Percentiles rank a stretch among this genome's conserved stretches.
phyloP scores from a whole-genome alignment of 768 basidiomycete species.

The Calocybe gangraenosa region DNA sequence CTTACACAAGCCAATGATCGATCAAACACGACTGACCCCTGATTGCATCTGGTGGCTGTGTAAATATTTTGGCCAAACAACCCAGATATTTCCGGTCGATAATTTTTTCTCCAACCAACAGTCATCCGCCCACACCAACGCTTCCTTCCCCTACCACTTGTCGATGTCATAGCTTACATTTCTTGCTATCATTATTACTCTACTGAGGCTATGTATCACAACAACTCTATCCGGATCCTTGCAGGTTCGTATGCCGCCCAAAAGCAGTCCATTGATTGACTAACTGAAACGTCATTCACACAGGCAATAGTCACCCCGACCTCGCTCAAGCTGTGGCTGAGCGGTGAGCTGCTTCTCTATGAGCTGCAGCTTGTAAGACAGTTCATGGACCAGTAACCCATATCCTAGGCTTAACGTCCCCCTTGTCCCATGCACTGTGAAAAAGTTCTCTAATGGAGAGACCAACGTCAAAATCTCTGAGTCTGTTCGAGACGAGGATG shows the following conservation, averaged over 20 bases:
- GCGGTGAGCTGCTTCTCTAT: slow-evolving; percentile 76
- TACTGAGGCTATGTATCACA: slow-evolving; percentile 61
- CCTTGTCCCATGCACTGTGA: slow-evolving; percentile 79
- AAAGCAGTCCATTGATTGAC: slow-evolving; percentile 1
- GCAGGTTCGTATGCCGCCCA: slow-evolving; percentile 46
- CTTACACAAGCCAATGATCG: slow-evolving; percentile 15
- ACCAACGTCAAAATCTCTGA: slow-evolving; percentile 93
- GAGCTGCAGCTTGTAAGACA: slow-evolving; percentile 32
- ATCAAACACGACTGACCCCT: no score
- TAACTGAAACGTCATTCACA: slow-evolving; percentile 14
- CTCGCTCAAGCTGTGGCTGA: slow-evolving; percentile 94
- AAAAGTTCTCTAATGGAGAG: slow-evolving; percentile 94
- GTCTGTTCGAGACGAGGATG: slow-evolving; percentile 96
- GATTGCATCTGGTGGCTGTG: slow-evolving; percentile 37
- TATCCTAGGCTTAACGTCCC: slow-evolving; percentile 79
- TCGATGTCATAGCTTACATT: slow-evolving; percentile 34
- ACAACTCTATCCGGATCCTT: slow-evolving; percentile 74
- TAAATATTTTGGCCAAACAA: slow-evolving; percentile 37
- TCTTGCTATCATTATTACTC: slow-evolving; percentile 15
- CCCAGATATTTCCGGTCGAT: slow-evolving; percentile 24
- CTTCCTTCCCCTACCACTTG: slow-evolving; percentile 20
- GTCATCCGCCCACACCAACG: slow-evolving; percentile 33
- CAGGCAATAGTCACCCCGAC: slow-evolving; percentile 98
- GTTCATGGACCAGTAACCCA: slow-evolving; percentile 49
- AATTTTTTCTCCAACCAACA: slow-evolving; percentile 23